Base-by-base conservation (phyloP, 2,329 filamentous ascomycete species). In the Calonectria pseudoturangicola region DNA sequence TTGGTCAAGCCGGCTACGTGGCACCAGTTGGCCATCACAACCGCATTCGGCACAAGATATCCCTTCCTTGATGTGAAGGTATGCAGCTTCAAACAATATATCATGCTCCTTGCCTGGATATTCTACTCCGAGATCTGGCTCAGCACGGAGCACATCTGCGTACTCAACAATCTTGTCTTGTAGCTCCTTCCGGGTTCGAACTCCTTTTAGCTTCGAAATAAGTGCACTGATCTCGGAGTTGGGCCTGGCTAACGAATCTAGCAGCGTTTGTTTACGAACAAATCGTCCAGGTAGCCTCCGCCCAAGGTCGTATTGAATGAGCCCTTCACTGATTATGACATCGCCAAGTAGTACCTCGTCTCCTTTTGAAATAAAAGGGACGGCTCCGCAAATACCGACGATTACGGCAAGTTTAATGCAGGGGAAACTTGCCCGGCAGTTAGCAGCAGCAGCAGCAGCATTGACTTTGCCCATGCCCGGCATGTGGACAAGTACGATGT, bases 221-320 rank as follows among this genome's bases (percentile, higher is more conserved):
- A 70, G 71, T 72, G 68, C 48, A 0, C 76, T 73, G 39, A 82
- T 76, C 27, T 79, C 77, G 1, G 25, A 4, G 15, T 75, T 79
- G 0, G 76, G 73, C 10, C 81, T 72, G 0, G 74, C 73, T 0
- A 81, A 51, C 0, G 60, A 73, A 3, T 82, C 79, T 0, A 74
- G 41, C 3, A 79, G 33, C 0, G 74, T 78, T 18, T 78, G 71
- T 56, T 79, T 80, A 2, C 66, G 72, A 25, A 77, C 50, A 41
- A 80, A 79, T 1, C 67, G 41, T 12, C 75, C 70, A 0, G 78
- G 74, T 2, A 74, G 72, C 65, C 73, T 79, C 28, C 80, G 72
- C 1, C 81, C 82, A 66, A 81, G 74, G 66, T 83, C 82, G 48
- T 77, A 81, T 45, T 83, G 79, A 27, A 81, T 51, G 1, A 84